Conservation (phyloP, 1,284 basidiomycete species). For the Puccinia brachypodii region DNA sequence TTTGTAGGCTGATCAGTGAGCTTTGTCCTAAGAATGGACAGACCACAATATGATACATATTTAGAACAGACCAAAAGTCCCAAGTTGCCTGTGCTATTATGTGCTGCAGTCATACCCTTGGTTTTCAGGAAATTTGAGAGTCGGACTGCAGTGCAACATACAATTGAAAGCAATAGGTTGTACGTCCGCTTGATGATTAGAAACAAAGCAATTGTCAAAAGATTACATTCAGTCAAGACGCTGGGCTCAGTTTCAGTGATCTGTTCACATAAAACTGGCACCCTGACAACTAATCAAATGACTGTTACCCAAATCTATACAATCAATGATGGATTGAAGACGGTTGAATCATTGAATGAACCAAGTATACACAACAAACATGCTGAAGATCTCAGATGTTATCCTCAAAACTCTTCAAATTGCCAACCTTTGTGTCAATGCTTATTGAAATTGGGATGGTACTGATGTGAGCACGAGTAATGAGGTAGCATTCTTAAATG, state of each 20-base stretch:
- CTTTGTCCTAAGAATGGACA: constrained; percentile 88
- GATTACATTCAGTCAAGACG: constrained; percentile 89
- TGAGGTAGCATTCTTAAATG: constrained; percentile 85
- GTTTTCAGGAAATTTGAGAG: no score
- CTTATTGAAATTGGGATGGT: constrained; percentile 70
- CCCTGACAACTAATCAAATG: constrained; percentile 92
- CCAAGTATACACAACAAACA: constrained; percentile 48
- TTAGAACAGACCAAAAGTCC: no score
- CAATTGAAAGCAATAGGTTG: no score
- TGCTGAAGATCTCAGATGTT: constrained; percentile 57
- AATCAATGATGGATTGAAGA: constrained; percentile 72
- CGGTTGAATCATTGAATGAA: constrained; percentile 68
- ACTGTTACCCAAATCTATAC: constrained; percentile 85
- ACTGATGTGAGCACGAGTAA: constrained; percentile 83
- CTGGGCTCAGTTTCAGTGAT: constrained; percentile 92
- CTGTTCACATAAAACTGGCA: constrained; percentile 98
- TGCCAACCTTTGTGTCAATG: constrained; percentile 63
- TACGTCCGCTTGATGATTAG: constrained; percentile 80
- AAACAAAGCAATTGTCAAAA: constrained; percentile 93
- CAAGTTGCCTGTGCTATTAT: no score
- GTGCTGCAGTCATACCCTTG: no score
- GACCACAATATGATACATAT: no score
- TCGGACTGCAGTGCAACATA: no score
- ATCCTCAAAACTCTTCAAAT: constrained; percentile 71
- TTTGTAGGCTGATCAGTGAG: constrained; percentile 74